Base-by-base conservation (phyloP, 1,284 basidiomycete species). In the Microbotryum intermedium region DNA sequence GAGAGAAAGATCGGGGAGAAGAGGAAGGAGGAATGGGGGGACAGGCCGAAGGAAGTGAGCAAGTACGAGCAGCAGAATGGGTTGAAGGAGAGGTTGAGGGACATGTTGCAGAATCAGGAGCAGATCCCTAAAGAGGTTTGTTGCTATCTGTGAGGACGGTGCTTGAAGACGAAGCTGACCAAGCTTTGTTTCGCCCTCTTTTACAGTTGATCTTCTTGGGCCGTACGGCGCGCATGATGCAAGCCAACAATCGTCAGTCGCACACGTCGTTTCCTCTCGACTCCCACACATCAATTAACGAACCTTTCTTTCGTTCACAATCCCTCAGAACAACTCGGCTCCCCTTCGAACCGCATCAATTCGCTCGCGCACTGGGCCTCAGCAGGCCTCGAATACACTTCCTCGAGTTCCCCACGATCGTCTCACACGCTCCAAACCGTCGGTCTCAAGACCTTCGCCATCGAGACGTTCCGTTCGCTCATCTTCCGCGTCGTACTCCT, bases 321-420 rank as follows among this genome's bases (percentile, higher is more conserved):
- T 57, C 13, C 6, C 20, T 3, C 54, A 56, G 53, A 62, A 57
- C 52, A 87, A 88, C 72, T 90, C 28, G 87, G 87, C 25, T 87
- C 86, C 3, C 89, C 89, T 0, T 86, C 89, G 1, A 90, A 91
- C 69, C 82, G 90, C 23, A 84, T 93, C 74, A 90, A 88, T 72
- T 86, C 90, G 57, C 6, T 74, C 75, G 63, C 80, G 78, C 28
- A 77, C 72, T 78, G 76, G 76, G 78, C 78, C 2, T 71, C 75
- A 0, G 72, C 69, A 34, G 77, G 78, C 0, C 76, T 71, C 29
- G 60, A 65, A 20, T 72, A 67, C 62, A 72, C 57, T 61, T 82
- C 34, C 34, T 39, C 34, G 13, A 10, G 18, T 16, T 39, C 4
- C 77, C 79, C 0, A 84, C 87, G 34, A 7, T 29, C 72, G 82